phyloP scores from a whole-genome alignment of 2,329 filamentous ascomycete genomes.

The Fusarium foetens region DNA sequence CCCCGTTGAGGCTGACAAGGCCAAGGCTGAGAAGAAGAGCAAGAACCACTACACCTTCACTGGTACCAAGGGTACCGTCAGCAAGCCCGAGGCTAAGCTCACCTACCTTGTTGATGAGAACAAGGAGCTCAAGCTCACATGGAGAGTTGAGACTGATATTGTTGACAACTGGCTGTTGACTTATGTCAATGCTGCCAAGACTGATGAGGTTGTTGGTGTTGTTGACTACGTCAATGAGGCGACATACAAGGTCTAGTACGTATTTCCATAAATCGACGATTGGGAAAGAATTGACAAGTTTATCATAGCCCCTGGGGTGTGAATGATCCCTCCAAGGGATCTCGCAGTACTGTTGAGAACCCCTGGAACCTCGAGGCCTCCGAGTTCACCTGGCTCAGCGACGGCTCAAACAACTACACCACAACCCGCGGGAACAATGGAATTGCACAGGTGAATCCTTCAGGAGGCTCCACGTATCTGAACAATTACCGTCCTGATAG shows the following conservation, averaged over 20 bases:
- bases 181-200: conserved; percentile 63
- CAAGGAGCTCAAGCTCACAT: conserved; percentile 60
- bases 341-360: conserved; percentile 56
- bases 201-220: conserved; percentile 61
- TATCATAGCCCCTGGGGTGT: conserved; percentile 57
- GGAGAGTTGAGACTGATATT: conserved; percentile 69
- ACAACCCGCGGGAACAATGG: conserved; percentile 69
- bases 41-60: conserved; percentile 54
- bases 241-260: conserved; percentile 62
- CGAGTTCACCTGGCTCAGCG: conserved; percentile 63
- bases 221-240: conserved; percentile 68
- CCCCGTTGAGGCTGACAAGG: conserved; percentile 43
- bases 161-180: conserved; percentile 67
- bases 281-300: accelerated
- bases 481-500: conserved; percentile 58
- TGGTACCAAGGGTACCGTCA: conserved; percentile 59
- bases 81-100: conserved; percentile 64
- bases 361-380: conserved; percentile 60
- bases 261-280: accelerated
- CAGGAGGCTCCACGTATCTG: conserved; percentile 50
- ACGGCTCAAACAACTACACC: conserved; percentile 60
- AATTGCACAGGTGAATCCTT: conserved; percentile 60
- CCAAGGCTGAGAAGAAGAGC: conserved; percentile 43
- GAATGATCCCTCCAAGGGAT: conserved; percentile 64
- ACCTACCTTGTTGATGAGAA: conserved; percentile 64